These are phyloP conservation scores for Ambrosia trifida DNA, from an alignment of 129 eudicot species.

Conservation along the genomic window DNA sequence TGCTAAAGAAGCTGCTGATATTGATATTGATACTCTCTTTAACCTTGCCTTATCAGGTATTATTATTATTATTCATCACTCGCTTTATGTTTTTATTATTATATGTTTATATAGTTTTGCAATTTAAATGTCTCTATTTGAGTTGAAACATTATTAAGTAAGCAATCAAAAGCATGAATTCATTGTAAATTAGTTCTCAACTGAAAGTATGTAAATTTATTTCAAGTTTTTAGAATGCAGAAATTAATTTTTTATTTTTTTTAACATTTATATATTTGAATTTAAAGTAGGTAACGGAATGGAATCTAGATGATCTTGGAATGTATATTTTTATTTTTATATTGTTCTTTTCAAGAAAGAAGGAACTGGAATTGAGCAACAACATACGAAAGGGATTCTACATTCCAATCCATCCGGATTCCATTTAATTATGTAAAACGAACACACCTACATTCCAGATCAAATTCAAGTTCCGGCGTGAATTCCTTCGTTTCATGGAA, in stretches of 20 bases:
- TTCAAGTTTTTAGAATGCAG: background rate
- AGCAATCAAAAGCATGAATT: constrained; percentile 8
- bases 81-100: background rate
- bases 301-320: no score
- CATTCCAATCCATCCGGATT: no score
- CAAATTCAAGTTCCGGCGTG: no score
- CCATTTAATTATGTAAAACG: no score
- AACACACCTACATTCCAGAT: no score
- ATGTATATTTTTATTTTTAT: no score
- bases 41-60: constrained; percentile 67
- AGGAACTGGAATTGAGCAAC: no score
- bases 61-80: background rate
- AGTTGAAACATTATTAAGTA: background rate
- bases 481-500: no score
- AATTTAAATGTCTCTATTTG: background rate
- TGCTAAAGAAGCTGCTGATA: constrained; percentile 91
- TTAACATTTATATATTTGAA: background rate
- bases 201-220: background rate
- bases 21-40: constrained; percentile 65
- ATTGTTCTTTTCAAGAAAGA: no score
- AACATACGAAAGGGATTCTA: no score
- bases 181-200: background rate
- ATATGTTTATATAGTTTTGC: background rate
- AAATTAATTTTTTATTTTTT: no score
- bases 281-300: no score